Evolutionary conservation across 1,284 basidiomycete genomes (phyloP), one percentile per base, ranked within the genome.

Genomic region (Golubevia pallescens): DNA sequence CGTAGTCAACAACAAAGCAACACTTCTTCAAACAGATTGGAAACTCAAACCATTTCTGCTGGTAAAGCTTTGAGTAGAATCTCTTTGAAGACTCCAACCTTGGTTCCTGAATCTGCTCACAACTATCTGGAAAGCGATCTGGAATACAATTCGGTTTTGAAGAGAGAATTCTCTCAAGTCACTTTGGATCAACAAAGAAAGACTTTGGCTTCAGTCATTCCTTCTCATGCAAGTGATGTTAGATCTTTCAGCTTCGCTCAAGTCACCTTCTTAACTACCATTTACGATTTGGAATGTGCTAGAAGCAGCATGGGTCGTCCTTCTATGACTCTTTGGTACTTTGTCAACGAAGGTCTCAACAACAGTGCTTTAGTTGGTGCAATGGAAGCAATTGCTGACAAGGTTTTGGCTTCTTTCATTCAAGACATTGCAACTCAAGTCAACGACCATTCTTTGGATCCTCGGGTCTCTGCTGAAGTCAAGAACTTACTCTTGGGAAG

Each of bases 91-190:
- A 95, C 95, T 1, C 97, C 96, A 1, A 88, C 91, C 0, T 89
- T 97, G 68, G 91, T 98, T 2, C 87, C 92, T 32, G 94, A 96
- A 82, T 90, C 90, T 67, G 90, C 92, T 0, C 90, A 91, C 71
- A 94, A 97, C 86, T 93, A 92, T 62, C 90, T 95, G 48, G 91
- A 92, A 38, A 94, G 93, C 77, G 94, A 95, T 71, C 89, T 98
- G 21, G 94, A 97, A 84, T 97, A 95, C 86, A 96, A 95, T 85
- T 92, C 94, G 6, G 92, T 96, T 32, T 90, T 99, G 60, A 81
- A 81, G 69, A 89, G 93, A n/a, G 78, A 81, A 60, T 81, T 77
- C 57, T 73, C 73, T 42, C 58, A 69, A 58, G 63, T 70, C 60
- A 67, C 73, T 52, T 68, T 81, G 57, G 81, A 82, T 48, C 63